phyloP scores from a whole-genome alignment of 2,329 filamentous ascomycete genomes.

The Cercospora zeae-maydis region DNA sequence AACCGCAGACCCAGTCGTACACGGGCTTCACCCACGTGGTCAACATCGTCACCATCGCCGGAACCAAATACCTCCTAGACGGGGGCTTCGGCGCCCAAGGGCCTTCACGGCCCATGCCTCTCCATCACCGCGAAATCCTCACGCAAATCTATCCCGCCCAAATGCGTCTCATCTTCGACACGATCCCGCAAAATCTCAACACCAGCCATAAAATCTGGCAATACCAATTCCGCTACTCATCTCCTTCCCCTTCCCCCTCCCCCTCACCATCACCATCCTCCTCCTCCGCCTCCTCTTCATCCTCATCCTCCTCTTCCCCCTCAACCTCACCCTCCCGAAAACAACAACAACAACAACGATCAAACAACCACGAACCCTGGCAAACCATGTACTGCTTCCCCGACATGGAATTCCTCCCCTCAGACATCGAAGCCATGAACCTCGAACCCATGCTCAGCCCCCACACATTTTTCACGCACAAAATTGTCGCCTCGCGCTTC shows the following conservation, averaged over 20 bases:
- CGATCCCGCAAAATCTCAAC: constrained; percentile 23
- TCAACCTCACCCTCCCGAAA: constrained; percentile 14
- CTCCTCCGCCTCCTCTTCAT: neutral
- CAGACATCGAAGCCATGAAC: constrained; percentile 61
- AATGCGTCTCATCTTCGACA: constrained; percentile 21
- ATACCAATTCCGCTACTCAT: constrained; percentile 35
- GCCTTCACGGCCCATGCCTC: constrained; percentile 39
- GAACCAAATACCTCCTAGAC: constrained; percentile 36
- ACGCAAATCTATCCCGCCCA: constrained; percentile 23
- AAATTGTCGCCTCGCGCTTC: constrained; percentile 48
- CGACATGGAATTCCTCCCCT: constrained; percentile 59
- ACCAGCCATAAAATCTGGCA: constrained; percentile 42
- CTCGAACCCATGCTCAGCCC: constrained; percentile 50
- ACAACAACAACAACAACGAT: too few relatives aligned
- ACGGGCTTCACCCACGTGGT: constrained; percentile 42
- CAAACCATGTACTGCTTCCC: constrained; percentile 61
- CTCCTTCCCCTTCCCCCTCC: neutral
- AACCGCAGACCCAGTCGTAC: constrained; percentile 11
- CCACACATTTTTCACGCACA: constrained; percentile 54
- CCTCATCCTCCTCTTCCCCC: neutral
- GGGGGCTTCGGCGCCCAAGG: constrained; percentile 42
- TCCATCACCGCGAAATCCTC: constrained; percentile 27
- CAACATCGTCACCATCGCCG: constrained; percentile 39
- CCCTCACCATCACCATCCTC: neutral
- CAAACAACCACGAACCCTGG: too few relatives aligned